These are phyloP conservation scores for Rhizoctonia solani DNA, from an alignment of 1,284 basidiomycete genomes.

Conservation along the genomic window DNA sequence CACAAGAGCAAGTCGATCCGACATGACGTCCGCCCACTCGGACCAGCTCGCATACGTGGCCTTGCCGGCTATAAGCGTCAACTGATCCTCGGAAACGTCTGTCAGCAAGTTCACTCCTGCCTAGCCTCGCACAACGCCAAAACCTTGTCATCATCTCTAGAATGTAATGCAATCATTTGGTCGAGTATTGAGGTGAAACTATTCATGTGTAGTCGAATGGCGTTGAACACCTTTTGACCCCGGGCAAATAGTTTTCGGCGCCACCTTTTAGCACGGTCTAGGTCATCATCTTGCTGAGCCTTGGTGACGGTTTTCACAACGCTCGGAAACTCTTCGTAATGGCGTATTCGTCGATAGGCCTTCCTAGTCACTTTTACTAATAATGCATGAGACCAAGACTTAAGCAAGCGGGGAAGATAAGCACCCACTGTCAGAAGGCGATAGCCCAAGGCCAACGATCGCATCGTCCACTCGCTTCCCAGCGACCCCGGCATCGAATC, in stretches of 20 bases:
- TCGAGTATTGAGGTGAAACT: not conserved
- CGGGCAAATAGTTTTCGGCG: too few relatives aligned
- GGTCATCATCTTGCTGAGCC: too few relatives aligned
- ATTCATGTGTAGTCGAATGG: not conserved
- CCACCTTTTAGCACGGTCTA: too few relatives aligned
- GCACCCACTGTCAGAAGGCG: too few relatives aligned
- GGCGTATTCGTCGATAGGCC: too few relatives aligned
- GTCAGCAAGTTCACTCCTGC: not conserved
- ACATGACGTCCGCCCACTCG: not conserved
- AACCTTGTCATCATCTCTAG: not conserved
- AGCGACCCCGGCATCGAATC: not conserved
- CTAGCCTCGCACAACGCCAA: not conserved
- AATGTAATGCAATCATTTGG: not conserved
- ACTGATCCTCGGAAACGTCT: not conserved
- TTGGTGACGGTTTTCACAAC: too few relatives aligned
- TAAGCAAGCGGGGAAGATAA: too few relatives aligned
- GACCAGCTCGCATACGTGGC: not conserved
- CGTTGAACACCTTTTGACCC: too few relatives aligned
- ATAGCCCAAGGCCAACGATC: not conserved
- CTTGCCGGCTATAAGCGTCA: not conserved
- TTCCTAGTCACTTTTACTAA: too few relatives aligned
- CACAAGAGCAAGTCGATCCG: not conserved
- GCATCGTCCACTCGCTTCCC: slow-evolving; percentile 1
- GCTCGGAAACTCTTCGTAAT: too few relatives aligned
- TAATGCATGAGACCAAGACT: too few relatives aligned